Percentiles rank a stretch among this genome's conserved stretches.
phyloP scores from a whole-genome alignment of 176 grass and related monocot species.

The Ensete ventricosum region DNA sequence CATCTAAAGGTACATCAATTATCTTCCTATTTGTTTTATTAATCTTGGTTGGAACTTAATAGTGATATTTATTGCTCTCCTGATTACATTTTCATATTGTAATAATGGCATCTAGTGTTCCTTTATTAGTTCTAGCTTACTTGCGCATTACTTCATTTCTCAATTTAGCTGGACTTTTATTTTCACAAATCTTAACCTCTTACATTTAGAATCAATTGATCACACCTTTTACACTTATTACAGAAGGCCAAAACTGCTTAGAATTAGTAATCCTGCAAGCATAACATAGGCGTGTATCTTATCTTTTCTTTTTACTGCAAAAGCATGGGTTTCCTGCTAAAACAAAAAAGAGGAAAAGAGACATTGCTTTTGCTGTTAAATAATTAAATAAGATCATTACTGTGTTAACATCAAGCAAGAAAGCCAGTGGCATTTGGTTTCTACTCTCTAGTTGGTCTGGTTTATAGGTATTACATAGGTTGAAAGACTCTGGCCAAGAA shows the following conservation, averaged over 20 bases:
- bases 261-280: neutral
- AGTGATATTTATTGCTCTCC: neutral
- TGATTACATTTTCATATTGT: neutral
- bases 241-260: neutral
- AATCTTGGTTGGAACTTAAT: slow-evolving; percentile 8
- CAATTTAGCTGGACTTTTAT: neutral
- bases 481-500: neutral
- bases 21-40: slow-evolving; percentile 7
- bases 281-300: neutral
- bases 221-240: neutral
- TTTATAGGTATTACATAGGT: neutral
- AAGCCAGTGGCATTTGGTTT: neutral
- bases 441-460: neutral
- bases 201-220: too few relatives aligned
- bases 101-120: neutral
- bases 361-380: too few relatives aligned
- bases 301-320: too few relatives aligned
- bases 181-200: too few relatives aligned
- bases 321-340: too few relatives aligned
- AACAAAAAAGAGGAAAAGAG: too few relatives aligned
- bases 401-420: neutral
- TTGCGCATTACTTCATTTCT: neutral
- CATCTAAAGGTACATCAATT: slow-evolving; percentile 70
- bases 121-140: neutral
- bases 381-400: too few relatives aligned